Percentiles rank a stretch among this genome's conserved stretches.
Conservation (phyloP, 2,329 filamentous ascomycete genomes). For the Byssochlamys sp. region DNA sequence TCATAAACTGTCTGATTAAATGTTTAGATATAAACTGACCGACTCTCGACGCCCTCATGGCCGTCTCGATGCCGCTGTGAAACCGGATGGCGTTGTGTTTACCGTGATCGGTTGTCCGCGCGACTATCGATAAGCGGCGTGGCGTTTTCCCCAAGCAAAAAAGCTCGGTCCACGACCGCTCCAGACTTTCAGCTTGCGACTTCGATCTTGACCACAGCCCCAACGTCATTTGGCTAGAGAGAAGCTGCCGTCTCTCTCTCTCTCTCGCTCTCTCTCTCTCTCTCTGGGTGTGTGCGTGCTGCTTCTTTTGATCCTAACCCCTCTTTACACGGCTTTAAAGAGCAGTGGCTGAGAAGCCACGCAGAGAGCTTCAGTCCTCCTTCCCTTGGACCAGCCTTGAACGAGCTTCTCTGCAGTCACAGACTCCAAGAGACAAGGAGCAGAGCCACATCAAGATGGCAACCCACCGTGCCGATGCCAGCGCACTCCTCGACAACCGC, state of each 20-base stretch:
- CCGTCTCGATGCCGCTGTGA: neutral
- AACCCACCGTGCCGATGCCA: constrained; percentile 66
- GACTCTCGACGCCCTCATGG: neutral
- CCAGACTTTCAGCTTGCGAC: neutral
- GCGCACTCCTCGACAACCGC: constrained; percentile 73
- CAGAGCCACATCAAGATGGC: constrained; percentile 26
- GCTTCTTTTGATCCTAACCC: neutral
- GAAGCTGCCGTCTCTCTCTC: neutral
- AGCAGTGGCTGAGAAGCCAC: neutral
- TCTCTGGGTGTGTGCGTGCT: no score
- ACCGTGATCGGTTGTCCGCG: constrained; percentile 5
- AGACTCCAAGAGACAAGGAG: neutral
- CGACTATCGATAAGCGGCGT: constrained; percentile 5
- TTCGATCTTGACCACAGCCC: neutral
- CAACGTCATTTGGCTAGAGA: neutral
- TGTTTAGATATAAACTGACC: neutral
- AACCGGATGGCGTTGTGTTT: constrained; percentile 1
- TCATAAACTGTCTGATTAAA: neutral
- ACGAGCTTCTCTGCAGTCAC: neutral
- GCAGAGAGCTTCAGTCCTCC: neutral
- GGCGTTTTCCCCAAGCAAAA: neutral
- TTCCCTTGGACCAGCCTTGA: neutral
- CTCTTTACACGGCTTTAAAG: neutral
- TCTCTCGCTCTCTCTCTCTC: neutral
- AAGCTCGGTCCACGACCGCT: neutral